These are phyloP conservation scores for Sarocladium kiliense DNA, from an alignment of 2,329 filamentous ascomycete genomes.

Conservation along the genomic window DNA sequence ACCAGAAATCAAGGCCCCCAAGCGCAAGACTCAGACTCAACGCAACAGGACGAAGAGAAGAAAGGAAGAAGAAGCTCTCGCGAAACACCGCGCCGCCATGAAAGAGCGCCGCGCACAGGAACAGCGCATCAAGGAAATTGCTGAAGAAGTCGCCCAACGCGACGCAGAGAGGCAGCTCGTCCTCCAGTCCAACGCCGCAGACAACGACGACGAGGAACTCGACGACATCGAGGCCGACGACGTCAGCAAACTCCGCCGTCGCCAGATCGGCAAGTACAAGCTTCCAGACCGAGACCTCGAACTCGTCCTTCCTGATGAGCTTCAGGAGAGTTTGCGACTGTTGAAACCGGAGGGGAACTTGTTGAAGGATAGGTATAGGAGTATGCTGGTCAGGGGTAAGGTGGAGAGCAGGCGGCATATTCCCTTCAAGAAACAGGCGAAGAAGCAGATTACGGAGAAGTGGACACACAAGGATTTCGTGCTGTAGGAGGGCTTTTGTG, in stretches of 20 bases:
- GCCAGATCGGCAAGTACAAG: conserved; percentile 67
- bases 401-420: conserved; percentile 77
- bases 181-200: conserved; percentile 32
- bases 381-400: conserved; percentile 81
- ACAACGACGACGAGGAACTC: conserved; percentile 26
- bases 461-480: conserved; percentile 95
- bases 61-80: conserved; percentile 77
- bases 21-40: conserved; percentile 81
- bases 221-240: conserved; percentile 53
- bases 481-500: not conserved
- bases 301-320: conserved; percentile 74
- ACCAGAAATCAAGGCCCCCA: conserved; percentile 60
- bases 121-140: conserved; percentile 65
- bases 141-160: conserved; percentile 54
- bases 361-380: conserved; percentile 86
- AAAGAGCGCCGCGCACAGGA: conserved; percentile 69
- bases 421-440: conserved; percentile 76
- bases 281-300: conserved; percentile 77
- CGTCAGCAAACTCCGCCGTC: conserved; percentile 61
- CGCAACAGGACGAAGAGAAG: conserved; percentile 83
- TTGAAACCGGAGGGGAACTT: conserved; percentile 95
- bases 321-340: conserved; percentile 74
- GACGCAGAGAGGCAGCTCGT: conserved; percentile 44
- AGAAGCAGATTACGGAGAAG: conserved; percentile 82
- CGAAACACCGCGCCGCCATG: conserved; percentile 70